phyloP scores from a whole-genome alignment of 441 rosid genomes.

The Mallotus japonicus region DNA sequence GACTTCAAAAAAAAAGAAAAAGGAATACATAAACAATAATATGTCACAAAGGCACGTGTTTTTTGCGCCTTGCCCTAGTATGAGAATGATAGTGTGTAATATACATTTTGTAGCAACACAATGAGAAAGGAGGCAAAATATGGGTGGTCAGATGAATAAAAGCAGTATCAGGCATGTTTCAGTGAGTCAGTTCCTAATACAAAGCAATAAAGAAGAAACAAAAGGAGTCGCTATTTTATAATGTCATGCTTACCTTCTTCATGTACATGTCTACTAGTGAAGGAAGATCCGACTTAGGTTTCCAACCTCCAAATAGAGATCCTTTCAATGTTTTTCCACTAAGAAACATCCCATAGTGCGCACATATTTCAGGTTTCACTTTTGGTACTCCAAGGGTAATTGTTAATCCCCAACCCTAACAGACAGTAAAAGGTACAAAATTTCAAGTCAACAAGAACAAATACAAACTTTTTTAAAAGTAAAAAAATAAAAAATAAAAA shows the following conservation, averaged over 20 bases:
- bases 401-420: conserved; percentile 88
- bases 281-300: conserved; percentile 87
- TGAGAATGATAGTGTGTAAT: neutral
- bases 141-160: neutral
- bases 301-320: conserved; percentile 84
- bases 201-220: neutral
- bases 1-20: no score
- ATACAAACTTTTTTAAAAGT: neutral
- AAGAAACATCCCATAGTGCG: conserved; percentile 74
- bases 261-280: conserved; percentile 68
- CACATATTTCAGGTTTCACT: conserved; percentile 67
- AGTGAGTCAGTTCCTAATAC: neutral
- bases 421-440: neutral
- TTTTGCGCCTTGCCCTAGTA: no score
- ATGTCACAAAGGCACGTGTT: no score
- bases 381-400: conserved; percentile 93
- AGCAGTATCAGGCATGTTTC: no score
- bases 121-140: neutral
- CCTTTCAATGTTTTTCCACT: conserved; percentile 79
- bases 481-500: neutral
- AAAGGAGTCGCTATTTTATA: neutral
- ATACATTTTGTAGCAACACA: neutral
- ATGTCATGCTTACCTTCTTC: conserved; percentile 50
- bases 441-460: conserved; percentile 6
- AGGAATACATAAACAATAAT: no score